These are phyloP conservation scores for Saccharomyces hybrid DNA, from an alignment of 1,139 yeast species.

Conservation along the genomic window DNA sequence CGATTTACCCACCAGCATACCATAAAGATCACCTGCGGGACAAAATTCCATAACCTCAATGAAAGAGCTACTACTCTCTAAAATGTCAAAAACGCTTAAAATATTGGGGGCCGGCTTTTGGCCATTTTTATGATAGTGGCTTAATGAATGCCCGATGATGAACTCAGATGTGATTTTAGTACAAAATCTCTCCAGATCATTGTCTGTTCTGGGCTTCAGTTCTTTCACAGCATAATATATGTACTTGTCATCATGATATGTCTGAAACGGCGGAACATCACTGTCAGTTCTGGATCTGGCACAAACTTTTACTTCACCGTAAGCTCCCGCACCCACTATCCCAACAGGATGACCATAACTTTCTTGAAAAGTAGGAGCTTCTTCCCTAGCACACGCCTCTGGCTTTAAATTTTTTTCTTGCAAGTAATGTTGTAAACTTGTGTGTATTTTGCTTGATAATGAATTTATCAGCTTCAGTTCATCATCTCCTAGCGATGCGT, in stretches of 20 bases:
- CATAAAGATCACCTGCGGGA: constrained; percentile 61
- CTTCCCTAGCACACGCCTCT: constrained; percentile 24
- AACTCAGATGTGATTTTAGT: constrained; percentile 68
- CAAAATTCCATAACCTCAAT: constrained; percentile 70
- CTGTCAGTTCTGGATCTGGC: constrained; percentile 32
- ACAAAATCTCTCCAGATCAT: constrained; percentile 49
- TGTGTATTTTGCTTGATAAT: constrained; percentile 37
- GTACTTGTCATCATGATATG: constrained; percentile 18
- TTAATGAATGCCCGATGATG: constrained; percentile 59
- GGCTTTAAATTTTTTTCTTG: constrained; percentile 1
- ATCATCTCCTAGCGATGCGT: constrained; percentile 48
- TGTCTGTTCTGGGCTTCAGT: constrained; percentile 41
- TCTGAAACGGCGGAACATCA: constrained; percentile 20
- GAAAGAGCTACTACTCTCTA: constrained; percentile 49
- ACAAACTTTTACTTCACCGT: constrained; percentile 55
- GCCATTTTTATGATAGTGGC: constrained; percentile 31
- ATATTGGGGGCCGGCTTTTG: constrained; percentile 42
- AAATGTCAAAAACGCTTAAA: constrained; percentile 57
- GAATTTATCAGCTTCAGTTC: constrained; percentile 45
- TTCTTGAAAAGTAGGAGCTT: constrained; percentile 32
- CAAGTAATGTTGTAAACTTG: constrained; percentile 6
- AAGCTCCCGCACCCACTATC: constrained; percentile 58
- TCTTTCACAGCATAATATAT: constrained; percentile 64
- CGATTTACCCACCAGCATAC: constrained; percentile 34
- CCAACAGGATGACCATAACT: constrained; percentile 56